These are phyloP conservation scores for Podila verticillata DNA, from an alignment of 192 early-diverging fungal species.

Conservation along the genomic window DNA sequence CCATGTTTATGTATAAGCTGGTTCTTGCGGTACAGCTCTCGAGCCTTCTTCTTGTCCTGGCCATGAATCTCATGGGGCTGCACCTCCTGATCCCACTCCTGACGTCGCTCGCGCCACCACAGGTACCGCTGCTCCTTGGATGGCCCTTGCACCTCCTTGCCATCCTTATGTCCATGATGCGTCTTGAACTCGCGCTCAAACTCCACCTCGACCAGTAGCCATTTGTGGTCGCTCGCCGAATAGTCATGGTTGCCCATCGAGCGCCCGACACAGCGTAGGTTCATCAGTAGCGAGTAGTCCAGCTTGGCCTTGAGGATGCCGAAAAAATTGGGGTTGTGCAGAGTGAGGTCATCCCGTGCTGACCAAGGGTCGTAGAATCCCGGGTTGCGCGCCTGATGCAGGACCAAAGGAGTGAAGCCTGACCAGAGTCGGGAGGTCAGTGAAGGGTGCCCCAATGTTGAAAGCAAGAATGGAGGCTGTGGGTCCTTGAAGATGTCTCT, in stretches of 20 bases:
- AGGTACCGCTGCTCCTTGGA: conserved; percentile 46
- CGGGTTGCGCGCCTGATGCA: conserved; percentile 69
- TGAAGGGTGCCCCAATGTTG: conserved; percentile 7
- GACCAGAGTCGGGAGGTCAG: conserved; percentile 44
- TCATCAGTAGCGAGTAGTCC: conserved; percentile 76
- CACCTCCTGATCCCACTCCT: conserved; percentile 27
- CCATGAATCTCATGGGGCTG: conserved; percentile 10
- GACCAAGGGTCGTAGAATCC: conserved; percentile 83
- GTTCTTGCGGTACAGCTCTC: neutral
- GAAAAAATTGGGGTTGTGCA: conserved; percentile 67
- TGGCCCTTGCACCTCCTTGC: neutral
- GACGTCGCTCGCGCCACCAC: conserved; percentile 43
- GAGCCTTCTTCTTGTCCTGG: neutral
- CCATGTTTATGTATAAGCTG: neutral
- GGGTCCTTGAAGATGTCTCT: conserved; percentile 24
- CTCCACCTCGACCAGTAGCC: conserved; percentile 66
- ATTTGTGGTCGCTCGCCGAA: conserved; percentile 75
- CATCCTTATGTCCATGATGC: neutral
- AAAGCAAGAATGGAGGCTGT: conserved; percentile 40
- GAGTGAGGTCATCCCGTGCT: conserved; percentile 65
- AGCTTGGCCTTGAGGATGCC: conserved; percentile 77
- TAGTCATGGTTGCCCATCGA: conserved; percentile 74
- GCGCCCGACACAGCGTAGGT: conserved; percentile 59
- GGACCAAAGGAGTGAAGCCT: conserved; percentile 55
- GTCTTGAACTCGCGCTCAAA: conserved; percentile 45